These are phyloP conservation scores for Yamagishiella unicocca DNA, from an alignment of 139 green algal genomes.

Conservation along the genomic window DNA sequence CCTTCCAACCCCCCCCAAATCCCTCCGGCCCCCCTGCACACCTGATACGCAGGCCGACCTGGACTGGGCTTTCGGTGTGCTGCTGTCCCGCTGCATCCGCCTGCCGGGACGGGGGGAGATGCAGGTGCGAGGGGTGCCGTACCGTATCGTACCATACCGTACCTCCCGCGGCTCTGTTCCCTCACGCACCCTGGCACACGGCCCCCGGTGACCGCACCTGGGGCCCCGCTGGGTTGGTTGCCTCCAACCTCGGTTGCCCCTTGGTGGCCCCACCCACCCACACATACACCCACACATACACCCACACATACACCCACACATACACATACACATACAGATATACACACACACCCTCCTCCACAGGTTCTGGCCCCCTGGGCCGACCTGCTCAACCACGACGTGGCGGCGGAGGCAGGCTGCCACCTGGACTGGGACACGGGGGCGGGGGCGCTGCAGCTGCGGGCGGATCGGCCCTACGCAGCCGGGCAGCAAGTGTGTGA, in stretches of 20 bases:
- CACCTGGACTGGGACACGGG: conserved; percentile 45
- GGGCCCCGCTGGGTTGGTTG: no score
- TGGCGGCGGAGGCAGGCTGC: conserved; percentile 40
- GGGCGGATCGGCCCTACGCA: conserved; percentile 35
- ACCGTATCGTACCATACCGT: no score
- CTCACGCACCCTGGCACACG: no score
- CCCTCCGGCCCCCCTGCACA: background rate
- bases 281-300: no score
- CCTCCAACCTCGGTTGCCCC: no score
- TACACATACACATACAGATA: no score
- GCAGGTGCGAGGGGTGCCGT: no score
- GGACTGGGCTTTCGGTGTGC: conserved; percentile 68
- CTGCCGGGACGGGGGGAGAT: conserved; percentile 45
- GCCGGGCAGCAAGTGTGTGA: conserved; percentile 57
- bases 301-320: no score
- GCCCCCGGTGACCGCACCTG: no score
- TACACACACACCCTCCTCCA: no score
- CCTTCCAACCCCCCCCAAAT: background rate
- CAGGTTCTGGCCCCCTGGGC: conserved; percentile 76
- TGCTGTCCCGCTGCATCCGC: conserved; percentile 80
- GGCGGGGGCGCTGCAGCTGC: conserved; percentile 19
- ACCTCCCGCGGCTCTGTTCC: no score
- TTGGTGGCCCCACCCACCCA: no score
- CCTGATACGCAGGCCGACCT: background rate
- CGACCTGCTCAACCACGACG: conserved; percentile 81